phyloP scores from a whole-genome alignment of 768 basidiomycete species.

The Gelatoporia subvermispora region DNA sequence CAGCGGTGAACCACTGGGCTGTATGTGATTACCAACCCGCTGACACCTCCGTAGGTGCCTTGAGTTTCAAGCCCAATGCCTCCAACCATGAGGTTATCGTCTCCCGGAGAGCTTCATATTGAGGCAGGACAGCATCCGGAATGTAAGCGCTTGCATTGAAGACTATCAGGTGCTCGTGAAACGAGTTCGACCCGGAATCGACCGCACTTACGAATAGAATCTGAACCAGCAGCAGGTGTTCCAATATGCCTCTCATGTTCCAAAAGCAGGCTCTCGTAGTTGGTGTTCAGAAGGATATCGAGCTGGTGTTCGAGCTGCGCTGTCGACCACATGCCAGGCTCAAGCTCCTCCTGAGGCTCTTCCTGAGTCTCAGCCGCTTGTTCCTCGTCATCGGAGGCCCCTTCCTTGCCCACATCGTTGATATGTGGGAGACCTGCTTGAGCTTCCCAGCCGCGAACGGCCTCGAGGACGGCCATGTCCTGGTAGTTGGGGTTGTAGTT shows the following conservation, averaged over 20 bases:
- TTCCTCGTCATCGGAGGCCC: slow-evolving; percentile 20
- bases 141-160: slow-evolving; percentile 79
- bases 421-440: slow-evolving; percentile 67
- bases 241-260: slow-evolving; percentile 70
- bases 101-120: slow-evolving; percentile 66
- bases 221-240: slow-evolving; percentile 31
- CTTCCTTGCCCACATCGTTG: slow-evolving; percentile 55
- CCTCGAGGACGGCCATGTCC: slow-evolving; percentile 97
- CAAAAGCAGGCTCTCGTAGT: slow-evolving; percentile 72
- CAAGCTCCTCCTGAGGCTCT: slow-evolving; percentile 40
- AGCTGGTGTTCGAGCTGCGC: slow-evolving; percentile 55
- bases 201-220: slow-evolving; percentile 46
- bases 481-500: slow-evolving; percentile 99
- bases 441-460: slow-evolving; percentile 90
- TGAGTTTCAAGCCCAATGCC: slow-evolving; percentile 50
- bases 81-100: slow-evolving; percentile 57
- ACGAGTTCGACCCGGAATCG: not conserved
- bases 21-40: not conserved
- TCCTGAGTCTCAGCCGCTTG: slow-evolving; percentile 27
- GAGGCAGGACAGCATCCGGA: slow-evolving; percentile 72
- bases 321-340: slow-evolving; percentile 58
- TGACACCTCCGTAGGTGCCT: not conserved
- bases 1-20: not conserved
- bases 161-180: slow-evolving; percentile 40
- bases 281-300: slow-evolving; percentile 51